A percentile compares a stretch with the other conserved stretches of the same genome.
Evolutionary conservation across 805 yeast species (phyloP).

Genomic region (Starmera dryadoides): DNA sequence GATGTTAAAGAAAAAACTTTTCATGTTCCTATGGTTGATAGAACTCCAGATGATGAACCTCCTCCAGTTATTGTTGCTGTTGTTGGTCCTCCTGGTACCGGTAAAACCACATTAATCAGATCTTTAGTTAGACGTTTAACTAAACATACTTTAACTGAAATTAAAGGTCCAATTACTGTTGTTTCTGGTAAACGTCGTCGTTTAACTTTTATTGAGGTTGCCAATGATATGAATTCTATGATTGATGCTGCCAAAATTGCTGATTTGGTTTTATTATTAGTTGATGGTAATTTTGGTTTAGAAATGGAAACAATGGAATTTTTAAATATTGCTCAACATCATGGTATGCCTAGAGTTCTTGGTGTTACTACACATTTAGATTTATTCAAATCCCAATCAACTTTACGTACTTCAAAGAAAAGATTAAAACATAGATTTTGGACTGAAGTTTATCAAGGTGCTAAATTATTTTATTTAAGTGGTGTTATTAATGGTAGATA

Average conservation of each 20-base stretch:
- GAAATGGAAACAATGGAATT: slow-evolving; percentile 99
- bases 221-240: slow-evolving; percentile 91
- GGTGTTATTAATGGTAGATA: slow-evolving; percentile 97
- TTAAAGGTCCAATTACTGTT: slow-evolving; percentile 94
- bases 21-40: slow-evolving; percentile 96
- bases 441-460: slow-evolving; percentile 99
- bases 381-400: slow-evolving; percentile 81
- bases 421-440: slow-evolving; percentile 90
- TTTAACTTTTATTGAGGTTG: slow-evolving; percentile 86
- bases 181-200: slow-evolving; percentile 93
- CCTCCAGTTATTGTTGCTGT: slow-evolving; percentile 96
- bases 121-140: slow-evolving; percentile 83
- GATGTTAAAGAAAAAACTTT: slow-evolving; percentile 76
- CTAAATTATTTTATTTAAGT: slow-evolving; percentile 86
- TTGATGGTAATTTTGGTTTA: slow-evolving; percentile 96
- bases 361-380: slow-evolving; percentile 96
- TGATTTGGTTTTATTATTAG: slow-evolving; percentile 78
- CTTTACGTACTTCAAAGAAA: slow-evolving; percentile 87
- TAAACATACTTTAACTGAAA: slow-evolving; percentile 76
- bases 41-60: slow-evolving; percentile 96
- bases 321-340: slow-evolving; percentile 91
- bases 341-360: slow-evolving; percentile 96
- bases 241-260: slow-evolving; percentile 94
- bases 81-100: slow-evolving; percentile 99
- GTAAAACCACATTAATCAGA: slow-evolving; percentile 88